A percentile compares a stretch with the other conserved stretches of the same genome.
These are phyloP conservation scores for Murraya paniculata DNA, from an alignment of 345 rosid genomes.

Conservation along the genomic window DNA sequence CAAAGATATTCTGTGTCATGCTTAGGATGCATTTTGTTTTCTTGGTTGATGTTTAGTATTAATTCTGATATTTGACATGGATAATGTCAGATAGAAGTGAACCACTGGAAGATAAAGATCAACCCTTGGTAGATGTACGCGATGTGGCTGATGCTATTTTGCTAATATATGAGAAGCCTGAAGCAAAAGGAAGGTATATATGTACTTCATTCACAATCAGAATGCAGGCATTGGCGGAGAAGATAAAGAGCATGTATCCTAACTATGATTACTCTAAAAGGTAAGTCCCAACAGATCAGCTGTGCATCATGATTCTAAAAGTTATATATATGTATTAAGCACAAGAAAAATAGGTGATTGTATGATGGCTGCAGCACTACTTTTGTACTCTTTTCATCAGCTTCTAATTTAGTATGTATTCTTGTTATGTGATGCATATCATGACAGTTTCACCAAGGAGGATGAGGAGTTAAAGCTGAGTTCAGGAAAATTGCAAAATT, in stretches of 20 bases:
- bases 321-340: too few relatives aligned
- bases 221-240: slow-evolving; percentile 28
- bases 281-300: too few relatives aligned
- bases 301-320: too few relatives aligned
- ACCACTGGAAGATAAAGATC: slow-evolving; percentile 30
- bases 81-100: slow-evolving; percentile 43
- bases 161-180: slow-evolving; percentile 50
- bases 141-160: slow-evolving; percentile 41
- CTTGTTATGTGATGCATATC: not conserved
- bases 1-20: not conserved
- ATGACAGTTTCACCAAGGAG: slow-evolving; percentile 32
- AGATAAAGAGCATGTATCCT: slow-evolving; percentile 50
- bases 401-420: too few relatives aligned
- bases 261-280: slow-evolving; percentile 23
- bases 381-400: too few relatives aligned
- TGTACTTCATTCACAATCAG: slow-evolving; percentile 34
- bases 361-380: too few relatives aligned
- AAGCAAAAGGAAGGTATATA: slow-evolving; percentile 56
- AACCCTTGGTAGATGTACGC: slow-evolving; percentile 32
- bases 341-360: too few relatives aligned
- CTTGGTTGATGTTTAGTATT: not conserved
- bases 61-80: not conserved
- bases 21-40: not conserved
- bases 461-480: slow-evolving; percentile 21
- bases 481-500: slow-evolving; percentile 41